Base-by-base conservation (phyloP, 1,139 yeast species). In the Geotrichum bryndzae region DNA sequence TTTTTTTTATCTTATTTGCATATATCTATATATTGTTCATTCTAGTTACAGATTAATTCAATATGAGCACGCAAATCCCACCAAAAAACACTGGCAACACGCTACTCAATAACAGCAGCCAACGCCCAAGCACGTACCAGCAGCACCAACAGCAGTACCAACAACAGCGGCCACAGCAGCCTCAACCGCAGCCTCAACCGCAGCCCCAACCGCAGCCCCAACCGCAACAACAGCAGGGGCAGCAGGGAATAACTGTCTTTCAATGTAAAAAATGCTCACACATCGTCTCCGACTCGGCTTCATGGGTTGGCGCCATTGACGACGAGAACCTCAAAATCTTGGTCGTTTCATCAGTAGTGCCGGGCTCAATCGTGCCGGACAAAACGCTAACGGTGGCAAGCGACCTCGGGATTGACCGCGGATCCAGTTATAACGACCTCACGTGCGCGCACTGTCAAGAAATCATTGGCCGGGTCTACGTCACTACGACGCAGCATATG, bases 241-340 rank as follows among this genome's bases (percentile, higher is more conserved):
- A 41, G 11, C 54, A 52, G 13, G 33, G 45, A 15, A 52, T 57
- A 2, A 58, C 54, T 11, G 60, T 60, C 7, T 59, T 62, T 31
- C 64, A 62, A 38, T 62, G 64, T 38, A 54, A 56, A 38, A 46
- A 53, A 29, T 62, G 64, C 51, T 31, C 25, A 15, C 55, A 46
- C 18, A 59, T 62, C 22, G 53, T 62, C 1, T 59, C 61, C 8
- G 62, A 62, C 38, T 57, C 62, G 0, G 41, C 50, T 27, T 51
- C 61, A 2, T 62, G 59, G 60, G 27, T 45, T 11, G 62, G 56
- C 3, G 64, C 61, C 1, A 35, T 56, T 4, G 54, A 56, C 8
- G 61, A 60, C n/a, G 55, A 57, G 13, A 59, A 58, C 8, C 53
- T 58, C 41, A 56, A 54, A n/a, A 15, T 57, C 33, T 51, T 62